Percentiles rank a stretch among this genome's conserved stretches.
phyloP scores from a whole-genome alignment of 495 filamentous ascomycete genomes.

The Amphirosellinia nigrospora region DNA sequence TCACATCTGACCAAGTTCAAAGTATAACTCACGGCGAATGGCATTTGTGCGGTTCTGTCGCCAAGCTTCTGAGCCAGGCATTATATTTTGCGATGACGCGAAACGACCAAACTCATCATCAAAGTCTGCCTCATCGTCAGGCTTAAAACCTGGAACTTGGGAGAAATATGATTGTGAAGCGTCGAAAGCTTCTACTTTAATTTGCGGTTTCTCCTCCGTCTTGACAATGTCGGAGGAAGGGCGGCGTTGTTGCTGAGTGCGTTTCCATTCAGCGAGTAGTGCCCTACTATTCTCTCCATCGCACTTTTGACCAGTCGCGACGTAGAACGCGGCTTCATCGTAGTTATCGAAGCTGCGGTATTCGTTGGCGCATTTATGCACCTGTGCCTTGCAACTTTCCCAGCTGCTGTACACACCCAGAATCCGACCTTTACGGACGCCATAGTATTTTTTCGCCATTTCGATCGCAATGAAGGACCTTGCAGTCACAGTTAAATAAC shows the following conservation, averaged over 20 bases:
- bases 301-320: conserved; percentile 18
- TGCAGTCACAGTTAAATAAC: not conserved
- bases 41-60: conserved; percentile 41
- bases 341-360: conserved; percentile 31
- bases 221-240: not conserved
- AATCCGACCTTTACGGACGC: conserved; percentile 30
- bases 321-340: conserved; percentile 29
- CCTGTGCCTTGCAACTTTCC: conserved; percentile 31
- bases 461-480: not conserved
- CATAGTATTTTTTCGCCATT: conserved; percentile 34
- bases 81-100: conserved; percentile 45
- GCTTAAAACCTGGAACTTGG: conserved; percentile 40
- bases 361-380: conserved; percentile 24
- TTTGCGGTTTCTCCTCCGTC: not conserved
- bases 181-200: conserved; percentile 27
- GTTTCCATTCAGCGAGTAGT: not conserved
- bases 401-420: conserved; percentile 32
- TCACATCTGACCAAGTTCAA: not conserved
- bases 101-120: conserved; percentile 46
- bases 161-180: conserved; percentile 46
- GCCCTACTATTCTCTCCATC: not conserved
- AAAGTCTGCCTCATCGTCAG: conserved; percentile 39
- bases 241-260: not conserved
- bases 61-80: conserved; percentile 40
- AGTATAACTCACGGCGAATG: conserved; percentile 28